A percentile compares a stretch with the other conserved stretches of the same genome.
These are phyloP conservation scores for Imleria badia DNA, from an alignment of 768 basidiomycete genomes.

Conservation along the genomic window DNA sequence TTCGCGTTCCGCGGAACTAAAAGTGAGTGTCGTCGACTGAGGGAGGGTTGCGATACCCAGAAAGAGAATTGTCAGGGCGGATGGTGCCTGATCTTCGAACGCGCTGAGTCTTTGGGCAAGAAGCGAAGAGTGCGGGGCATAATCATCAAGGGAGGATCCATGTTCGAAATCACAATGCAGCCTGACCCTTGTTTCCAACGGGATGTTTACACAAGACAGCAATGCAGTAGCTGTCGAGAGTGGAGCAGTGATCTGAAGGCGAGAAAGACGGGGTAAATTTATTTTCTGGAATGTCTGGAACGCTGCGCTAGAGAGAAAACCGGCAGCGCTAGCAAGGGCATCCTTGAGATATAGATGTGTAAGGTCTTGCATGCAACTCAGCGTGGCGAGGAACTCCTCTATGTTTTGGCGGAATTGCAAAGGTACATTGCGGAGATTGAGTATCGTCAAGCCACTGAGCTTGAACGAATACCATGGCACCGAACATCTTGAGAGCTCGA, in stretches of 20 bases:
- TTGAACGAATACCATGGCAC: neutral
- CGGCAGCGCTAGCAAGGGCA: conserved; percentile 20
- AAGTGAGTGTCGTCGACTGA: neutral
- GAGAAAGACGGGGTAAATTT: neutral
- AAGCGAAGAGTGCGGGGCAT: neutral
- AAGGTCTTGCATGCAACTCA: conserved; percentile 35
- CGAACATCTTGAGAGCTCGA: neutral
- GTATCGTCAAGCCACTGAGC: conserved; percentile 30
- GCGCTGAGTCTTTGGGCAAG: neutral
- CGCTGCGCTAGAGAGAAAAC: neutral
- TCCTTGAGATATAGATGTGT: conserved; percentile 33
- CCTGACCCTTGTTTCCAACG: neutral
- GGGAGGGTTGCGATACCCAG: no score
- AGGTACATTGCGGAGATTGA: conserved; percentile 31
- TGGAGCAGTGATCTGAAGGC: conserved; percentile 1
- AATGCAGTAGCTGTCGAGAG: conserved; percentile 1
- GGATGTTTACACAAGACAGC: conserved; percentile 3
- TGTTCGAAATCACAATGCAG: neutral
- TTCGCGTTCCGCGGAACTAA: neutral
- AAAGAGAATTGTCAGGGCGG: neutral
- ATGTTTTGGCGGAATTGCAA: conserved; percentile 24
- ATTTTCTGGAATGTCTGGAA: neutral
- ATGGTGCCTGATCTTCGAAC: neutral
- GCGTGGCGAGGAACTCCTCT: conserved; percentile 30
- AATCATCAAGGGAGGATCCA: neutral